phyloP scores from a whole-genome alignment of 2,329 filamentous ascomycete species.

The Diaporthe nobilis region DNA sequence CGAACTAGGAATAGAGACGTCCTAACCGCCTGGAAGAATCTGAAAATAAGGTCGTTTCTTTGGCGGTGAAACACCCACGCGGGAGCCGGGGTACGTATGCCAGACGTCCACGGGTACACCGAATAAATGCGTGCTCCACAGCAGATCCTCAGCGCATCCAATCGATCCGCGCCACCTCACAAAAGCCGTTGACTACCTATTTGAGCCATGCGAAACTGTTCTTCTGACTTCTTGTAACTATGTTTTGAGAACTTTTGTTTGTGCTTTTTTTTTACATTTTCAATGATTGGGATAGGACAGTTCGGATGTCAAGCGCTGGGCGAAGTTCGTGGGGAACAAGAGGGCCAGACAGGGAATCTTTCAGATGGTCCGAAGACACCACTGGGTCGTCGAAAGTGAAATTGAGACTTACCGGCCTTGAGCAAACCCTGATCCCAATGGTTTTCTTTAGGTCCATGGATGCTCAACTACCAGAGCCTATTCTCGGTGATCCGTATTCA shows the following conservation, averaged over 20 bases:
- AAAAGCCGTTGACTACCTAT: background rate
- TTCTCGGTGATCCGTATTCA: constrained; percentile 36
- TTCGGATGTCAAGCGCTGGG: background rate
- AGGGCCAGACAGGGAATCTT: background rate
- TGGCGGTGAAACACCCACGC: background rate
- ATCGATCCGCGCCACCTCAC: background rate
- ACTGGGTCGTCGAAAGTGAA: background rate
- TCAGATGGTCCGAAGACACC: background rate
- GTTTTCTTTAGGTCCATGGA: constrained; percentile 30
- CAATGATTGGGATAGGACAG: background rate
- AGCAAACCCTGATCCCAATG: constrained; percentile 16
- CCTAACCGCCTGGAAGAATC: background rate
- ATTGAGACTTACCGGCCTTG: constrained; percentile 8
- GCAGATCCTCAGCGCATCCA: background rate
- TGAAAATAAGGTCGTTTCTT: background rate
- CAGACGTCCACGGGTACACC: background rate
- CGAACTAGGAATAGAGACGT: background rate
- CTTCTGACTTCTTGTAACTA: background rate
- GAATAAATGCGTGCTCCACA: background rate
- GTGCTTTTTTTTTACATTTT: background rate
- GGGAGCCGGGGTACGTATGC: background rate
- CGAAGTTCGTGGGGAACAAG: background rate
- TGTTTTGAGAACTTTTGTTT: background rate
- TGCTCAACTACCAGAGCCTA: constrained; percentile 28
- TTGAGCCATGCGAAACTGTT: background rate